Conservation (phyloP, 306 rosid genomes). For the Prunus padus region DNA sequence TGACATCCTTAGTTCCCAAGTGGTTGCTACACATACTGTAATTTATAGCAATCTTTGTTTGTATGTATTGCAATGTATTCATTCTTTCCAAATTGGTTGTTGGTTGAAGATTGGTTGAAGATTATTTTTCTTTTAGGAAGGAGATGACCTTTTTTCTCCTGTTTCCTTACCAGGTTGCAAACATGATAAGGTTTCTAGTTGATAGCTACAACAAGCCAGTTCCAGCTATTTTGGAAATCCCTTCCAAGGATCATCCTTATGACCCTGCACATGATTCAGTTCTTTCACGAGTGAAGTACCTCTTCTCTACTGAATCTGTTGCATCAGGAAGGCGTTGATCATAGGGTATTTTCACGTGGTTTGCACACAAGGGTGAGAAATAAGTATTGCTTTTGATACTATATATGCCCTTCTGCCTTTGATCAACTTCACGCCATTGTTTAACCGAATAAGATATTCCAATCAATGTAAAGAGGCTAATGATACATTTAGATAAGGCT, state of each 20-base stretch:
- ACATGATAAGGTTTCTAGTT: conserved; percentile 87
- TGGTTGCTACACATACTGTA: neutral
- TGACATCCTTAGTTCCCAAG: neutral
- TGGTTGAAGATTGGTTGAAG: neutral
- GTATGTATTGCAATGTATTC: no score
- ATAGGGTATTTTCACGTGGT: neutral
- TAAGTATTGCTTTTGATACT: neutral
- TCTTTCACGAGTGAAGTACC: conserved; percentile 88
- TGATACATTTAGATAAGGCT: conserved; percentile 84
- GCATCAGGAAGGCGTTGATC: conserved; percentile 73
- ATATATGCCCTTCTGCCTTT: neutral
- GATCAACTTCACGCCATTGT: neutral
- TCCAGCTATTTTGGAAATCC: conserved; percentile 93
- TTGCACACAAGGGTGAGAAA: neutral
- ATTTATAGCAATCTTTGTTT: neutral
- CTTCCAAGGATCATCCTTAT: conserved; percentile 93
- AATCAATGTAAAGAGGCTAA: conserved; percentile 7
- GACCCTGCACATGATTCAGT: conserved; percentile 92
- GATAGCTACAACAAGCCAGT: conserved; percentile 88
- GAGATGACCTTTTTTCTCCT: conserved; percentile 2
- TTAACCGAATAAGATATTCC: neutral
- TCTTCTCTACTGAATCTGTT: conserved; percentile 82
- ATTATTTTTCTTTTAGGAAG: neutral
- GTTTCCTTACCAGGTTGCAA: conserved; percentile 69
- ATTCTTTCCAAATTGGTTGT: neutral